Base-by-base conservation (phyloP, 805 yeast genomes). In the Yamadazyma takamatsuzukensis region DNA sequence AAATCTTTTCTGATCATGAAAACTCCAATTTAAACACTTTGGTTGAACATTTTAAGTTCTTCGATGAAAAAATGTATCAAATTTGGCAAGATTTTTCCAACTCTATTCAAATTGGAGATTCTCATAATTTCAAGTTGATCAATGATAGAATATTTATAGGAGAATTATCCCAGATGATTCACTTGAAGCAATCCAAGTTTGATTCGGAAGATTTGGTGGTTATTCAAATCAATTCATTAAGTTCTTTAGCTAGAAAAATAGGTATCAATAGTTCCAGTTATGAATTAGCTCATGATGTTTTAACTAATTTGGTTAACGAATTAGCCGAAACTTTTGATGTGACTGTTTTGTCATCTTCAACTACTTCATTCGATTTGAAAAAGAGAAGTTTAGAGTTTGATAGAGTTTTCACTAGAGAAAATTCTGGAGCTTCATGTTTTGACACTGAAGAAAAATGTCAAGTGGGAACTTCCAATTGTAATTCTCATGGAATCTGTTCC, bases 401-500 rank as follows among this genome's bases (percentile, higher is more conserved):
- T 36, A 35, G 18, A 25, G 31, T 43, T 8, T 40, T 44, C 29
- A 25, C 39, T 32, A 22, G 27, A 35, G 25, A 30, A 16, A 24
- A 15, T 21, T 18, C 21, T 8, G 15, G 23, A 7, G 18, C 18
- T 17, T 38, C 39, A 17, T 70, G 74, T 39, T 74, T 57, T 43
- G 18, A 55, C 9, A 53, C 72, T 15, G 70, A 73, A 45, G 74
- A 64, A 33, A 58, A 66, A 1, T 76, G 83, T 51, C 48, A 63
- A 33, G 60, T 54, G 4, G 53, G 64, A 15, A 75, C 81, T 6
- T 51, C 61, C 28, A 58, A 65, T 22, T 76, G 83, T 49, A 68
- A 68, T 22, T 60, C 65, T n/a, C 80, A 75, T 49, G 83, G 83
- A 8, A 34, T 55, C 10, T 76, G 83, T 47, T 37, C 69, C 8